Base-by-base conservation (phyloP, 1,139 yeast species). In the Zygotorulaspora mrakii region DNA sequence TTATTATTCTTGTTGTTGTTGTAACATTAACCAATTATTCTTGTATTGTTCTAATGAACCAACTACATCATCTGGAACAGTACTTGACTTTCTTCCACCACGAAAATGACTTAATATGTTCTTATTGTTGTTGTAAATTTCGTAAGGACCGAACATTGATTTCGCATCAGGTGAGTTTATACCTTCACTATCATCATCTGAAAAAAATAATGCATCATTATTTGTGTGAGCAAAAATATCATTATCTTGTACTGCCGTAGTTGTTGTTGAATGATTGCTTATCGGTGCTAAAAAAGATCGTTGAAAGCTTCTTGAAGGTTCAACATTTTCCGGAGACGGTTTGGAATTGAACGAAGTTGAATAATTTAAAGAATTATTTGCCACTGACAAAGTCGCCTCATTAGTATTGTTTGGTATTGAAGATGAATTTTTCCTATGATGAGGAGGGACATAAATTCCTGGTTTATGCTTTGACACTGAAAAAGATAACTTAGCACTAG, bases 391-490 rank as follows among this genome's bases (percentile, higher is more conserved):
- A 2, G 53, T 47, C 6, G 54, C 52, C 25, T 55, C 61, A 25
- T 49, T 49, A 1, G 54, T 41, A 5, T 49, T 29, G 13, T 46
- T 35, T n/a, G 47, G 40, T 12, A 34, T 21, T 7, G 34, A 28
- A 23, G 33, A 27, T 22, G 49, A 47, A 33, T 59, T 62, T 43
- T 66, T 62, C 48, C 77, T 62, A 41, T 70, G 75, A 46, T 72
- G 76, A 9, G 77, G 77, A 21, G 75, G 76, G 11, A 72, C 62
- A 46, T 72, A 72, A 20, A 57, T 52, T 4, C 62, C 62, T 1
- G 58, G 46, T 40, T 54, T 57, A 23, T 39, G 46, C 32, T 64
- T 64, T 21, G 53, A 60, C 36, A 55, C 57, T 8, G 55, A 31
- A 31, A 33, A 36, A 10, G 30, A 29, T 12, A 33, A 30, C 22